These are phyloP conservation scores for Fusarium papillatum DNA, from an alignment of 2,329 filamentous ascomycete species.

Conservation along the genomic window DNA sequence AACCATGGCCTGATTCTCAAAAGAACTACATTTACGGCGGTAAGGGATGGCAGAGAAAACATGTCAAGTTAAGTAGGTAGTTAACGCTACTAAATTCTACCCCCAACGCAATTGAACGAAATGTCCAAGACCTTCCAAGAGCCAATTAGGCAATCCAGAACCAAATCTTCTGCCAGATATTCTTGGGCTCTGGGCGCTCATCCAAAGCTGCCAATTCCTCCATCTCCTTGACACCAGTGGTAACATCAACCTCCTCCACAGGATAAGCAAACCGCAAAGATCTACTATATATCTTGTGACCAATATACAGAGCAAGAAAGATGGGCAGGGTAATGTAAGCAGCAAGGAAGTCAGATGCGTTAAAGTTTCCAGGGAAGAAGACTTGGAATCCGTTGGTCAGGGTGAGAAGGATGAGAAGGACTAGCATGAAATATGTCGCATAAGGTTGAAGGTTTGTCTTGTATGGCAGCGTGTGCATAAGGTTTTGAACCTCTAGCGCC, in stretches of 20 bases:
- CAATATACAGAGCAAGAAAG: slow-evolving; percentile 71
- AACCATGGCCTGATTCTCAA: too few relatives aligned
- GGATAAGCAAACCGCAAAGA: neutral
- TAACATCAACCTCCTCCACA: neutral
- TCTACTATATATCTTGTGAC: slow-evolving; percentile 62
- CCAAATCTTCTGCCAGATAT: slow-evolving; percentile 60
- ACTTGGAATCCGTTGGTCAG: slow-evolving; percentile 83
- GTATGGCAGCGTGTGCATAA: slow-evolving; percentile 64
- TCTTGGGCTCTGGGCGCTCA: slow-evolving; percentile 63
- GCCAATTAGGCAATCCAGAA: slow-evolving; percentile 64
- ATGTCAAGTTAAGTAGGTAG: neutral
- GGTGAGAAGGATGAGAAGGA: slow-evolving; percentile 70
- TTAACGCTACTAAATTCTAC: neutral
- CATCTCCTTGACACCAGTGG: slow-evolving; percentile 7
- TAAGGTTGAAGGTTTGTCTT: slow-evolving; percentile 70
- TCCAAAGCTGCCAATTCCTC: slow-evolving; percentile 6
- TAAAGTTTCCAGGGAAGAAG: slow-evolving; percentile 77
- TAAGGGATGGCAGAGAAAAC: too few relatives aligned
- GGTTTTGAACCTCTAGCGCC: slow-evolving; percentile 65
- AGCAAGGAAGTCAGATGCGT: slow-evolving; percentile 71
- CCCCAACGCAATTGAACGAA: neutral
- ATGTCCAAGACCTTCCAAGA: neutral
- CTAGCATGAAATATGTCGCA: slow-evolving; percentile 71
- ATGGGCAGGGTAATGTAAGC: slow-evolving; percentile 74
- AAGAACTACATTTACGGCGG: too few relatives aligned